Percentiles rank a stretch among this genome's conserved stretches.
Conservation (phyloP, 768 basidiomycete genomes). For the Boletus sensibilis region DNA sequence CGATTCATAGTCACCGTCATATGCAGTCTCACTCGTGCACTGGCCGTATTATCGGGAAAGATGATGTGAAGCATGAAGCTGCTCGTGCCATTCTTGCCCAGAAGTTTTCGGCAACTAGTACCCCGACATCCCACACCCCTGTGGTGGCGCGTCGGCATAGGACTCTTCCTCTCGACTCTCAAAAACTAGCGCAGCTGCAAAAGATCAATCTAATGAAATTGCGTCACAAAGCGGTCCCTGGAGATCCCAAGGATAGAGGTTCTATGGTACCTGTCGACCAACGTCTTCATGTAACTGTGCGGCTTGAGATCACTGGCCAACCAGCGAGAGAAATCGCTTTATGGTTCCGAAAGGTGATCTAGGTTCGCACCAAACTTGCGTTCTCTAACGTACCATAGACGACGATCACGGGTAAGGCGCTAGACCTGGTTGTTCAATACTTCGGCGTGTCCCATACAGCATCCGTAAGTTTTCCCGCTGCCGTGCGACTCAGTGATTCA, state of each 20-base stretch:
- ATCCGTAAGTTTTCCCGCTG: conserved; percentile 13
- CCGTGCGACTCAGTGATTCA: background rate
- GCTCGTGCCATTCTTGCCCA: conserved; percentile 56
- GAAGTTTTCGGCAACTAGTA: conserved; percentile 39
- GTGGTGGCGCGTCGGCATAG: conserved; percentile 24
- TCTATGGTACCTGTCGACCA: conserved; percentile 50
- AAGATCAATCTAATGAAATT: conserved; percentile 72
- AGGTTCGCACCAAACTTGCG: background rate
- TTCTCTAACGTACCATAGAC: conserved; percentile 38
- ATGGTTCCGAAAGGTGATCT: conserved; percentile 70
- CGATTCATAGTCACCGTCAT: conserved; percentile 58
- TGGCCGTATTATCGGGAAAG: conserved; percentile 12
- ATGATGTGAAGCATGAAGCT: conserved; percentile 39
- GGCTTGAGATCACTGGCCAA: conserved; percentile 24
- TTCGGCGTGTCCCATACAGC: conserved; percentile 13
- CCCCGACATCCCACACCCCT: conserved; percentile 24
- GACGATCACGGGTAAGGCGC: conserved; percentile 55
- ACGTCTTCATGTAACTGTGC: conserved; percentile 57
- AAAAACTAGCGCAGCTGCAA: conserved; percentile 51
- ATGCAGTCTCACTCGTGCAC: conserved; percentile 59
- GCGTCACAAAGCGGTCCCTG: conserved; percentile 65
- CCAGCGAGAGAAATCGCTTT: conserved; percentile 44
- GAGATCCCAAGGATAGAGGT: conserved; percentile 55
- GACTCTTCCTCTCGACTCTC: conserved; percentile 48
- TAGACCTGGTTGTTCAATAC: conserved; percentile 49